Conservation (phyloP, 1,284 basidiomycete genomes). For the Ceratobasidium papillatum region DNA sequence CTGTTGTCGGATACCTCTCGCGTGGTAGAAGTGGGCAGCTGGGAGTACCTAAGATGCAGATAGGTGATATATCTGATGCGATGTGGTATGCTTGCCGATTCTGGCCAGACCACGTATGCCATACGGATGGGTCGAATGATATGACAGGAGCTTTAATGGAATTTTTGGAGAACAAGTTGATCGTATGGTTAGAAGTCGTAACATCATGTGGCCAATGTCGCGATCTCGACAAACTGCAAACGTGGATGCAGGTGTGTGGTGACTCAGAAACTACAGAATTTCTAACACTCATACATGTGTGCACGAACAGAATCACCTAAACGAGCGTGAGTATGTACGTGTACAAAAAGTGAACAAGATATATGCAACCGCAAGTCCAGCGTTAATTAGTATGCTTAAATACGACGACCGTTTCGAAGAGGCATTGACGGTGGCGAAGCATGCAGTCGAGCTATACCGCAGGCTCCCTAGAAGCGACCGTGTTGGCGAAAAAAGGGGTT, state of each 20-base stretch:
- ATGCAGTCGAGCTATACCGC: conserved; percentile 10
- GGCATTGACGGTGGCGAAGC: neutral
- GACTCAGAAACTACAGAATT: neutral
- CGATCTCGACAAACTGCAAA: neutral
- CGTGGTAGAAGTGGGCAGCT: neutral
- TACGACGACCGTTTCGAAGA: conserved; percentile 5
- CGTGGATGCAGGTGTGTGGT: neutral
- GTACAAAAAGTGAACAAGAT: neutral
- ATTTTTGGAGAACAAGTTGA: neutral
- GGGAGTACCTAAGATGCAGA: neutral
- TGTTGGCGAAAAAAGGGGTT: no score
- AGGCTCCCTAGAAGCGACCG: no score
- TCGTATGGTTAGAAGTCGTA: conserved; percentile 6
- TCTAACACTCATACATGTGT: no score
- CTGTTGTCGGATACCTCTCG: neutral
- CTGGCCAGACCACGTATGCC: conserved; percentile 5
- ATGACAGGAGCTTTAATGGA: neutral
- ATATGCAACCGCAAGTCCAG: neutral
- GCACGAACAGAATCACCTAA: no score
- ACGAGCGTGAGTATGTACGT: no score
- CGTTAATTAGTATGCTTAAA: neutral
- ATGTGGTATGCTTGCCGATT: conserved; percentile 17
- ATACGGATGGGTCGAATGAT: neutral
- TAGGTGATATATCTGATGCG: neutral
- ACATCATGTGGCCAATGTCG: neutral